Evolutionary conservation across 2,329 filamentous ascomycete species (phyloP), one percentile per base, ranked within the genome.

Genomic region (Aureobasidium sp.): DNA sequence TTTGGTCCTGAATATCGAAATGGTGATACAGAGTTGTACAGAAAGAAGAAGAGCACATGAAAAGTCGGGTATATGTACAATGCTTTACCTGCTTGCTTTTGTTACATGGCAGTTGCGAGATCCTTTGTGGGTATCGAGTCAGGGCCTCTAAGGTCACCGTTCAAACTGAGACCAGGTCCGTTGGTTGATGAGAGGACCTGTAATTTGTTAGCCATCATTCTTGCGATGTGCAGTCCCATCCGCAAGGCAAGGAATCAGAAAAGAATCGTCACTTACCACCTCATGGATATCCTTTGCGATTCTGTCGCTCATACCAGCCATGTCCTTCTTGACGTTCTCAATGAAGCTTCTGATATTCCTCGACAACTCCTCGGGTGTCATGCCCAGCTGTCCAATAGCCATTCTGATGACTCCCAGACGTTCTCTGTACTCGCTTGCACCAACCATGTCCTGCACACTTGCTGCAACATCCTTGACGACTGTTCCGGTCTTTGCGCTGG

Each of bases 381-480:
- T 96, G 1, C 85, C 88, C 71, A 99, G 76, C 77, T 97, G 92
- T 5, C 93, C 94, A 65, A 99, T 84, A n/a, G 92, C 87, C 81
- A 97, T 84, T 64, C 92, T 83, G 61, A 99, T 84, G 34, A 94
- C 90, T 17, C 92, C 94, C 67, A 87, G 76, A 67, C 88, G 83
- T 79, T 99, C 94, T 72, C 91, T 86, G 78, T 96, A 99, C 68
- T 92, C 86, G 59, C 87, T 89, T 60, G 87, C 90, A 65, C 93
- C 92, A 15, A 91, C 85, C 76, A 96, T 86, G 67, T 93, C 90
- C 69, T 84, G 84, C 70, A 99, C 89, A 37, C 86, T 82, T n/a
- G 80, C 75, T 60, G 82, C 82, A 17, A 96, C 83, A 72, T 96
- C 88, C 71, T 84, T 87, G 27, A 96, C 91, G 62, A 99, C 89